Evolutionary conservation across 2,329 filamentous ascomycete species (phyloP), one percentile per base, ranked within the genome.

Genomic region (Fusarium compactum): DNA sequence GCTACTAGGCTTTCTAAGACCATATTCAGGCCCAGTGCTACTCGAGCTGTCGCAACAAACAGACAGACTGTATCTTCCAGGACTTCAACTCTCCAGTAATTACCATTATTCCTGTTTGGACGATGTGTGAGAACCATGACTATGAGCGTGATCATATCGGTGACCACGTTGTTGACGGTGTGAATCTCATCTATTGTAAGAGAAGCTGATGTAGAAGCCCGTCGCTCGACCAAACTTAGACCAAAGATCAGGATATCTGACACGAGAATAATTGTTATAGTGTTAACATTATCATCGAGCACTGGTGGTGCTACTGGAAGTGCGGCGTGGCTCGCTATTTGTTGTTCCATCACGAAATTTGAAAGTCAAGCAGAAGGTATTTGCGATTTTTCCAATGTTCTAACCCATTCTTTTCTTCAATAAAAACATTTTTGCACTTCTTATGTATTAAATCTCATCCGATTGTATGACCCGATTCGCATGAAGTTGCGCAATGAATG

Each of bases 21-120:
- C 10, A 30, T 48, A 3, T 30, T 14, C 15, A 48, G 6, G 11
- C 25, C 27, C 18, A 48, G 10, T 3, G 8, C 46, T 30, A 48
- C 4, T 22, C 27, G 27, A 15, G 14, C 20, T 12, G 27, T 48
- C n/a, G 9, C 27, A 3, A 30, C 3, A 16, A 30, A 30, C 2
- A 30, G 3, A 8, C 14, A 12, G 8, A 3, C 0, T 2, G 6
- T 5, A 3, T n/a, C 18, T 4, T 11, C 18, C 34, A 38, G 1
- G 0, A n/a, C 3, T 7, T 3, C 2, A 7, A 4, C 34, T 7
- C 18, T 38, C 0, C 1, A 11, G 3, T 3, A 12, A 38, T 34
- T 1, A 0, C 3, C 9, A 1, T 6, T 2, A 2, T 34, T 34
- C 6, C 8, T 18, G 2, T 18, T 8, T 6, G 18, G 32, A 6